Evolutionary conservation across 805 yeast genomes (phyloP).

Genomic region (Sugiyamaella valdiviana): DNA sequence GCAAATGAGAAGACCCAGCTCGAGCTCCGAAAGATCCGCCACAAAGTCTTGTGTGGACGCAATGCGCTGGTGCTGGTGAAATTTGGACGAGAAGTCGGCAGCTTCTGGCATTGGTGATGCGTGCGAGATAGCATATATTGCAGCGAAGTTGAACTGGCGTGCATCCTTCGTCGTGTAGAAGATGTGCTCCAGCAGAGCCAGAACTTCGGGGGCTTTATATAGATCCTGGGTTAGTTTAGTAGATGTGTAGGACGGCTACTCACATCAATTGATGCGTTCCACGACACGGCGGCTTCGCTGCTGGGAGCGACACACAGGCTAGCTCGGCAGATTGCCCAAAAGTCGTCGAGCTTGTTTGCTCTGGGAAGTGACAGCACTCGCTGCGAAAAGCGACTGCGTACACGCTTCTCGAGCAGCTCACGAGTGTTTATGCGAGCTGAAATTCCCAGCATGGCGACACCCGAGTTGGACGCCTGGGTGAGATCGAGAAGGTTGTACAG

Average conservation of each 20-base stretch:
- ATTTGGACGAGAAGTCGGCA: slow-evolving; percentile 1
- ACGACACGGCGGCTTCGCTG: slow-evolving; percentile 11
- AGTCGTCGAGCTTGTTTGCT: slow-evolving; percentile 43
- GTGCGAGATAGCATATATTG: slow-evolving; percentile 24
- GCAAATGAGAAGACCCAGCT: slow-evolving; percentile 61
- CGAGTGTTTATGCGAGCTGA: slow-evolving; percentile 69
- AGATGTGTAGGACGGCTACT: not conserved
- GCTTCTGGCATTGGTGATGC: slow-evolving; percentile 24
- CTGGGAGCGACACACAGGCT: slow-evolving; percentile 32
- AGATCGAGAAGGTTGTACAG: slow-evolving; percentile 84
- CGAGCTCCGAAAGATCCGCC: slow-evolving; percentile 57
- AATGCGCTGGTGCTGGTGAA: slow-evolving; percentile 13
- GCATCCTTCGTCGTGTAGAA: slow-evolving; percentile 56
- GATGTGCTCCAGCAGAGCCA: slow-evolving; percentile 38
- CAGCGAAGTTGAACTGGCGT: slow-evolving; percentile 33
- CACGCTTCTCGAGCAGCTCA: slow-evolving; percentile 85
- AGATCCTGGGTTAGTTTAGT: not conserved
- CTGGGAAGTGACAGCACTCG: slow-evolving; percentile 57
- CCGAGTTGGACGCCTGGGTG: slow-evolving; percentile 63
- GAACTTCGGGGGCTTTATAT: slow-evolving; percentile 25
- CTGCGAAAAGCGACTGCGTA: slow-evolving; percentile 82
- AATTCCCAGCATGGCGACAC: slow-evolving; percentile 76
- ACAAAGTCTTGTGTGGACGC: slow-evolving; percentile 26
- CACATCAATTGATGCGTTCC: slow-evolving; percentile 21
- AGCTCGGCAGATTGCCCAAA: slow-evolving; percentile 42